phyloP scores from a whole-genome alignment of 352 stramenopile species.

The Phytophthora pluvialis region DNA sequence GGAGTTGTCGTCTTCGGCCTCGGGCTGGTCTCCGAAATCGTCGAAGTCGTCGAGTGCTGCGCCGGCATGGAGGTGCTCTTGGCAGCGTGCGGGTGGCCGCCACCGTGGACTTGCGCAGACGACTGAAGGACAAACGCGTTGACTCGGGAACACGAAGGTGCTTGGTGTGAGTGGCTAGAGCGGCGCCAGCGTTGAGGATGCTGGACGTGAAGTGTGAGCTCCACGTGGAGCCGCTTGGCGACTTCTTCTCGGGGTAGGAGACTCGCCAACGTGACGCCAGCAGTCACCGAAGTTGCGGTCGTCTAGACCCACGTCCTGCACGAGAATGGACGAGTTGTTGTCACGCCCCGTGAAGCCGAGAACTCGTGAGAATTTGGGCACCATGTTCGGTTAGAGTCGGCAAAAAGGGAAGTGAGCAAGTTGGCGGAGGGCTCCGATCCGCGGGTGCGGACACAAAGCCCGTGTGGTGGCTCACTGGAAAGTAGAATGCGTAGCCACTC shows the following conservation, averaged over 20 bases:
- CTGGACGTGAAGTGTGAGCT: conserved; percentile 19
- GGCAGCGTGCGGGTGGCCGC: conserved; percentile 1
- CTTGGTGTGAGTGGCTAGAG: conserved; percentile 16
- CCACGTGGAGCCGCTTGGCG: background rate
- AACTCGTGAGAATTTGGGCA: conserved; percentile 7
- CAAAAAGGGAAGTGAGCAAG: conserved; percentile 20
- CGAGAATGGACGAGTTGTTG: conserved; percentile 29
- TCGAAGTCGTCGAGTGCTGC: conserved; percentile 11
- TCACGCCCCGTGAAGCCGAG: background rate
- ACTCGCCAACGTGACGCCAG: conserved; percentile 17
- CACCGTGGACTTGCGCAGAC: conserved; percentile 8
- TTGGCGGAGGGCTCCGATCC: conserved; percentile 1
- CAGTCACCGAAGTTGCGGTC: conserved; percentile 12
- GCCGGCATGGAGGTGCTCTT: conserved; percentile 15
- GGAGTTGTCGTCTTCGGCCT: conserved; percentile 23
- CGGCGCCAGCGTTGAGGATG: conserved; percentile 10
- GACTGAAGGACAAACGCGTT: conserved; percentile 1
- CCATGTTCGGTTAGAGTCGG: conserved; percentile 15
- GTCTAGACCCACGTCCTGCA: conserved; percentile 19
- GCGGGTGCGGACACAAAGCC: background rate
- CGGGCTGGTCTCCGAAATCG: conserved; percentile 9
- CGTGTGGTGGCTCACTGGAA: conserved; percentile 6
- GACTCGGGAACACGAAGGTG: conserved; percentile 19
- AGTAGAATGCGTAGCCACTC: conserved; percentile 18
- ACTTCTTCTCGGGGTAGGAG: conserved; percentile 18